These are phyloP conservation scores for Picea sitchensis DNA, from an alignment of 75 land plant genomes.

Conservation along the genomic window DNA sequence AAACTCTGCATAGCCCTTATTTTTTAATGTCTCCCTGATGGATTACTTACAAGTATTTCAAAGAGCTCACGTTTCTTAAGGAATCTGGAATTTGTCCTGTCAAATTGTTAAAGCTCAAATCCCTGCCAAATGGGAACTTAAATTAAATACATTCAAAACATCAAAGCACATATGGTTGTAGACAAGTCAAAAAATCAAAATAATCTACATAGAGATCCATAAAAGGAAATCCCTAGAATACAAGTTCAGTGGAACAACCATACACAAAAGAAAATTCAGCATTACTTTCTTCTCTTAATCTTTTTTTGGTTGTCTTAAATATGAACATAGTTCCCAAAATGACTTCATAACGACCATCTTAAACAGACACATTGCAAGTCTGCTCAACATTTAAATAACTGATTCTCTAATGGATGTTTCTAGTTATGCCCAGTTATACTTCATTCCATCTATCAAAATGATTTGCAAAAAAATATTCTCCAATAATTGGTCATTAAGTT, in stretches of 20 bases:
- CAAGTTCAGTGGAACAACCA: no score
- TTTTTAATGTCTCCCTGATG: background rate
- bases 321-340: no score
- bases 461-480: background rate
- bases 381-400: background rate
- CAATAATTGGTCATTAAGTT: background rate
- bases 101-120: slow-evolving; percentile 9
- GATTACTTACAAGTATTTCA: background rate
- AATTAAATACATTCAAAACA: background rate
- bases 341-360: background rate
- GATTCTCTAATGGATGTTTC: background rate
- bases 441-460: background rate
- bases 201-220: background rate
- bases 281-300: background rate
- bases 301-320: background rate
- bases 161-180: background rate
- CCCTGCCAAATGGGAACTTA: background rate
- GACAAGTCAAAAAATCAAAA: background rate
- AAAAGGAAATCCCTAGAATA: no score
- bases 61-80: slow-evolving; percentile 7
- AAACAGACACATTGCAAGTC: background rate
- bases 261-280: no score
- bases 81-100: slow-evolving; percentile 7
- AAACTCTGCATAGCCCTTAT: background rate
- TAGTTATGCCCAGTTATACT: background rate